Base-by-base conservation (phyloP, 768 basidiomycete genomes). In the Podaxis sp. region DNA sequence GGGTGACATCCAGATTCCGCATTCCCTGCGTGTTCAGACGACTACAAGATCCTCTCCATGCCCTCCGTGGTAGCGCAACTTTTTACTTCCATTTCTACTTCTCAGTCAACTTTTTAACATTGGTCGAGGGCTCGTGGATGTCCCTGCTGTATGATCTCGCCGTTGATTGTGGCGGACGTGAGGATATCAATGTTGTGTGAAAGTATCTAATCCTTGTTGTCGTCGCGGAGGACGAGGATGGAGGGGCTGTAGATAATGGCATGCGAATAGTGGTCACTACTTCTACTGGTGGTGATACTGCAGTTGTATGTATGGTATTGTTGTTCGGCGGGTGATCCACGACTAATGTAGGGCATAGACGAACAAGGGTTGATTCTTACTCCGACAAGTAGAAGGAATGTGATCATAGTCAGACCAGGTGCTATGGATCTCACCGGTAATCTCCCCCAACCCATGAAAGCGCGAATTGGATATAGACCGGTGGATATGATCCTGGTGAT, bases 301-400 rank as follows among this genome's bases (percentile, higher is more conserved):
- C 58, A 75, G 67, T 91, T 87, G 11, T 80, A 67, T 2, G 67
- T 67, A 70, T 90, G 88, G 72, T 88, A 90, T 40, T 77, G 73
- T 55, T 82, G 77, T 0, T 79, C 84, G 0, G 71, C 72, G 27
- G 73, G 68, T 16, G 83, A 82, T 68, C 79, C 80, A 57, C 90
- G 82, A 27, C 83, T 80, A 1, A 78, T 74, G 63, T 86, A 88
- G 7, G 90, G 73, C 1, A 85, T 85, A 16, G 88, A 89, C 9
- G 87, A 84, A 46, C 89, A 83, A 2, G 89, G 87, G 65, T 79
- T 40, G 85, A 84, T 70, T 91, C 89, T 70, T 91, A 89, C 70
- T 91, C 82, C 0, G 82, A 23, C 27, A 27, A 32, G 32, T 23
- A n/a, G 32, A 9, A 32, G 32, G 32, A 32, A 9, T 32, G 32